These are phyloP conservation scores for Fusarium beomiforme DNA, from an alignment of 2,329 filamentous ascomycete species.

Conservation along the genomic window DNA sequence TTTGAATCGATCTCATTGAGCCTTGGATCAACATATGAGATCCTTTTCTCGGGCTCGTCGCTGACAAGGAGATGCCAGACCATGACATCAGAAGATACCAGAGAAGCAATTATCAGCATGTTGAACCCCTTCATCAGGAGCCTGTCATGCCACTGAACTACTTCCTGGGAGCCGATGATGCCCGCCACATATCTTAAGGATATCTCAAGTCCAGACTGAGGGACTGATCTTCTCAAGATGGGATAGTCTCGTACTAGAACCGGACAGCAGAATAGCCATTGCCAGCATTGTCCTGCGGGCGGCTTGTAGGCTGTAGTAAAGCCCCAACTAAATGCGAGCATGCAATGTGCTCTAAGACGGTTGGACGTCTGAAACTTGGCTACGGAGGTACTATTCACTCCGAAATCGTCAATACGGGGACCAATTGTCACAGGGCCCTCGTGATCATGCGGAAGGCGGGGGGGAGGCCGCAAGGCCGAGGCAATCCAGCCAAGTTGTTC, in stretches of 20 bases:
- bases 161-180: not conserved
- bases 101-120: not conserved
- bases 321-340: too few species aligned
- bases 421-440: too few species aligned
- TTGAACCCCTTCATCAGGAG: slow-evolving; percentile 21
- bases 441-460: too few species aligned
- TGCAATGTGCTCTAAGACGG: too few species aligned
- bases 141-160: not conserved
- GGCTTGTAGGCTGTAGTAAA: too few species aligned
- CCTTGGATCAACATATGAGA: slow-evolving; percentile 12
- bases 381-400: too few species aligned
- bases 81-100: not conserved
- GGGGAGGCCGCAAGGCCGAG: too few species aligned
- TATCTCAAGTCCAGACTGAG: slow-evolving; percentile 7
- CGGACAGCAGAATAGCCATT: not conserved
- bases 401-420: too few species aligned
- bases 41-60: not conserved
- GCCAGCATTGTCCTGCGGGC: slow-evolving; percentile 5
- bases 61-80: slow-evolving; percentile 15
- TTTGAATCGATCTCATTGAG: not conserved
- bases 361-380: too few species aligned
- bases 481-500: slow-evolving; percentile 18
- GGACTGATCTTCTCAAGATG: not conserved
- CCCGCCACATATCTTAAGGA: not conserved
- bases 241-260: not conserved